Conservation (phyloP, 2,329 filamentous ascomycete genomes). For the Aspergillus sp. region DNA sequence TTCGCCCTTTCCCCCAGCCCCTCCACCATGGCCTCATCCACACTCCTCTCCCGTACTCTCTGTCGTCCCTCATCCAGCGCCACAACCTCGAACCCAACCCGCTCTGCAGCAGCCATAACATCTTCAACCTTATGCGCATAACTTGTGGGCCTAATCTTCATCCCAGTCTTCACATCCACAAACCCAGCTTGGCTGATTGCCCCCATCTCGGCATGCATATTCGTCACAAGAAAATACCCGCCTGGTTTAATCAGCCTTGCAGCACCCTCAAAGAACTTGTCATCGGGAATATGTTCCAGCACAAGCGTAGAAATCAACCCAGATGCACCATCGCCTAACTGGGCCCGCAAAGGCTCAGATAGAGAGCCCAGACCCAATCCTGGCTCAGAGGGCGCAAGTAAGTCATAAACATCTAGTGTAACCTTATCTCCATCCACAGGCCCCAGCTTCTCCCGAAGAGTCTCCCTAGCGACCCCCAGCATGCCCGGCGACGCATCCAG, state of each 20-base stretch:
- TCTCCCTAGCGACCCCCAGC: constrained; percentile 52
- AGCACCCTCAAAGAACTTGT: constrained; percentile 57
- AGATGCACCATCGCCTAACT: constrained; percentile 29
- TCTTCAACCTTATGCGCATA: constrained; percentile 57
- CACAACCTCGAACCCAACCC: constrained; percentile 47
- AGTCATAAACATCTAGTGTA: background rate
- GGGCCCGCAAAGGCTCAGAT: constrained; percentile 19
- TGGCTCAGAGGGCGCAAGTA: background rate
- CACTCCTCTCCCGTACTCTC: constrained; percentile 43
- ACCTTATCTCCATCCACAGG: background rate
- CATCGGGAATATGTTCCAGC: constrained; percentile 61
- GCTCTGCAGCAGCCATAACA: constrained; percentile 51
- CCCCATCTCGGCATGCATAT: constrained; percentile 69
- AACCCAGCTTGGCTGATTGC: constrained; percentile 61
- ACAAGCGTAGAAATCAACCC: constrained; percentile 62
- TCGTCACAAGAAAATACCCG: constrained; percentile 60
- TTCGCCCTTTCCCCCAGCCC: constrained; percentile 59
- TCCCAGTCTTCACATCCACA: constrained; percentile 50
- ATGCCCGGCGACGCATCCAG: constrained; percentile 60
- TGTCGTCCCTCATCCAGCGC: constrained; percentile 19
- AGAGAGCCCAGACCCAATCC: constrained; percentile 4
- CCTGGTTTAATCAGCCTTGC: constrained; percentile 45
- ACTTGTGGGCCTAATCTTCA: constrained; percentile 61
- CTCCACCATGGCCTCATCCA: constrained; percentile 57
- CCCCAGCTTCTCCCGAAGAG: constrained; percentile 25